Percentiles rank a stretch among this genome's conserved stretches.
Conservation (phyloP, 1,139 yeast species). For the Pichia sp. region DNA sequence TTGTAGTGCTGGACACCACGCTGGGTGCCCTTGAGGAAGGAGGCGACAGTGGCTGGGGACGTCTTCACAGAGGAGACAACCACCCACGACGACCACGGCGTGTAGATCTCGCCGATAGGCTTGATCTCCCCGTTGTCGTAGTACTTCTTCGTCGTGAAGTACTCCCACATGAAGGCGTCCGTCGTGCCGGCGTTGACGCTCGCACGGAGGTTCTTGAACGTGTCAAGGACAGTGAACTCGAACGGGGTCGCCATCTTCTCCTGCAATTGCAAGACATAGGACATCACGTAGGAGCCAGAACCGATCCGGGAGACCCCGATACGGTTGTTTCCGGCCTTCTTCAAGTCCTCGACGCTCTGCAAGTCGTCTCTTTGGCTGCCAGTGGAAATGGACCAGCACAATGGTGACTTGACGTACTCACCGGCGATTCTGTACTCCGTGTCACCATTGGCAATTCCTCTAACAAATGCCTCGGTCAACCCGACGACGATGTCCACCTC, state of each 20-base stretch:
- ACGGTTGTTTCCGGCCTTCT: slow-evolving; percentile 43
- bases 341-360: slow-evolving; percentile 47
- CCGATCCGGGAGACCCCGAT: slow-evolving; percentile 92
- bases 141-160: slow-evolving; percentile 83
- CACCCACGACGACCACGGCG: slow-evolving; percentile 98
- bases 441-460: slow-evolving; percentile 66
- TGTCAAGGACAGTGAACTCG: slow-evolving; percentile 58
- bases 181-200: slow-evolving; percentile 65
- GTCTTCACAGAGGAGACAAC: slow-evolving; percentile 50
- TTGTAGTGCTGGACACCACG: slow-evolving; percentile 69
- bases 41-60: slow-evolving; percentile 26
- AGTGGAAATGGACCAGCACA: slow-evolving; percentile 85
- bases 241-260: slow-evolving; percentile 42
- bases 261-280: slow-evolving; percentile 74
- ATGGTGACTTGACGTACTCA: slow-evolving; percentile 81
- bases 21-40: slow-evolving; percentile 46
- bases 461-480: slow-evolving; percentile 85
- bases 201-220: slow-evolving; percentile 72
- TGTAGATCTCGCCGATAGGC: slow-evolving; percentile 80
- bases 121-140: slow-evolving; percentile 79
- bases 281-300: slow-evolving; percentile 89
- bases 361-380: slow-evolving; percentile 62
- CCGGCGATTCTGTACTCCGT: slow-evolving; percentile 64
- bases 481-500: slow-evolving; percentile 83
- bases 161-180: slow-evolving; percentile 97